A percentile compares a stretch with the other conserved stretches of the same genome.
These are phyloP conservation scores for Ceriops tagal DNA, from an alignment of 345 rosid species.

Conservation along the genomic window DNA sequence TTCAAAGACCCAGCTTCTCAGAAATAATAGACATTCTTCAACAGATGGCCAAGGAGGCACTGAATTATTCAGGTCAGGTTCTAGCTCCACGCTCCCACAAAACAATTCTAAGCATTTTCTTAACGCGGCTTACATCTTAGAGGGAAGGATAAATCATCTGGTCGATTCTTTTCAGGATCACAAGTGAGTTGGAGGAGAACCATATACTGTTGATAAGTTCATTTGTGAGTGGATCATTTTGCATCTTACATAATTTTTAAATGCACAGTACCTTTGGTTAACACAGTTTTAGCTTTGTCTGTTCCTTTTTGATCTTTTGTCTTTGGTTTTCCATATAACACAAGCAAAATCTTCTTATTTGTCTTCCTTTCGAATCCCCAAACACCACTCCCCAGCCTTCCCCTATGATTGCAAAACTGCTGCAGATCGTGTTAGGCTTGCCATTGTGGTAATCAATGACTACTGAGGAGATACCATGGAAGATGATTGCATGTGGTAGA, in stretches of 20 bases:
- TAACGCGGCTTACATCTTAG: slow-evolving; percentile 50
- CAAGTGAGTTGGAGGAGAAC: slow-evolving; percentile 32
- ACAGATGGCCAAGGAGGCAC: slow-evolving; percentile 63
- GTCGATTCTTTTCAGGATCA: slow-evolving; percentile 48
- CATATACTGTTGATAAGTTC: slow-evolving; percentile 15
- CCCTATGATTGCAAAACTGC: background rate
- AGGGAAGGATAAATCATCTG: slow-evolving; percentile 46
- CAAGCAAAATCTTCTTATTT: background rate
- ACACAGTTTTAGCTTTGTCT: background rate
- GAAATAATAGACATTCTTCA: slow-evolving; percentile 44
- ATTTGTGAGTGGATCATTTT: background rate
- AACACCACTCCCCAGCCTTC: background rate
- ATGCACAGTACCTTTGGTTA: slow-evolving; percentile 33
- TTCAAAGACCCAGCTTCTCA: too few relatives aligned
- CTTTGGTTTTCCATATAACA: background rate
- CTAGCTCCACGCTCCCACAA: background rate
- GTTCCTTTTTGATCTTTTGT: background rate
- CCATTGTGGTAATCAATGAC: background rate
- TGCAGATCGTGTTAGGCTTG: background rate
- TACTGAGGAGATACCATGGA: background rate
- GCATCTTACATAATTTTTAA: slow-evolving; percentile 14
- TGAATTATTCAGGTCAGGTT: background rate
- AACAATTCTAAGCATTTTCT: background rate
- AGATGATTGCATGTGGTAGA: background rate
- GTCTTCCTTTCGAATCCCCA: background rate